Evolutionary conservation across 208 protist species (phyloP).

Genomic region (Leptomonas pyrrhocoris): DNA sequence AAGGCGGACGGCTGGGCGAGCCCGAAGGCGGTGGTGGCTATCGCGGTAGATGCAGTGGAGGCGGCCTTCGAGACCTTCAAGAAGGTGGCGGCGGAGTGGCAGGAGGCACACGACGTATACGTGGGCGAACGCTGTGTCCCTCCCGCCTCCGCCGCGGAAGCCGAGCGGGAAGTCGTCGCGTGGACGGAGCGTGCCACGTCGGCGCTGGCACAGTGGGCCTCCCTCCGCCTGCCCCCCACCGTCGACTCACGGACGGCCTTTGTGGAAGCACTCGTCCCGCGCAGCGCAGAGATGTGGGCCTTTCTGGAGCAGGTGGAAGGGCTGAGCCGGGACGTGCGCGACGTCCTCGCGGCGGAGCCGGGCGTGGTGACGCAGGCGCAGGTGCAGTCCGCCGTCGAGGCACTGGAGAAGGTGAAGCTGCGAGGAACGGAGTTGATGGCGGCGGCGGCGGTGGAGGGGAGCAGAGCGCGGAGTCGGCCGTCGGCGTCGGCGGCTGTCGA

Average conservation of each 20-base stretch:
- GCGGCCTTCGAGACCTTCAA: conserved; percentile 14
- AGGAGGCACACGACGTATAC: conserved; percentile 20
- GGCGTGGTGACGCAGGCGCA: conserved; percentile 17
- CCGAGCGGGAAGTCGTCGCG: not conserved
- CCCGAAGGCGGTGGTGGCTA: not conserved
- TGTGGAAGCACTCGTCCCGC: conserved; percentile 16
- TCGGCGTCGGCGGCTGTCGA: not conserved
- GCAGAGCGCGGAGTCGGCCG: not conserved
- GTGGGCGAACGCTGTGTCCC: conserved; percentile 8
- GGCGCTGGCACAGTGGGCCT: conserved; percentile 15
- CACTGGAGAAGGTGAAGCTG: conserved; percentile 19
- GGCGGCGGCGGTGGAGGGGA: conserved; percentile 2
- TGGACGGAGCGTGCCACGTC: conserved; percentile 21
- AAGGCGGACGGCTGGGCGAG: conserved; percentile 1
- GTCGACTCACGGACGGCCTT: conserved; percentile 1
- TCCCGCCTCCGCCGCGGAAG: not conserved
- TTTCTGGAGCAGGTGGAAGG: conserved; percentile 23
- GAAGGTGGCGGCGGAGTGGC: conserved; percentile 16
- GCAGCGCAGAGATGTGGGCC: conserved; percentile 16
- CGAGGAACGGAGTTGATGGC: conserved; percentile 9
- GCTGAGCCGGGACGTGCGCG: conserved; percentile 23
- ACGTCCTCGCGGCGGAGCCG: conserved; percentile 18
- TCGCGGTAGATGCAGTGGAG: conserved; percentile 14
- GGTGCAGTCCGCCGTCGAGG: conserved; percentile 20
- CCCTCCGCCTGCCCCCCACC: conserved; percentile 10